Conservation (phyloP, 768 basidiomycete genomes). For the Agrocybe praecox region DNA sequence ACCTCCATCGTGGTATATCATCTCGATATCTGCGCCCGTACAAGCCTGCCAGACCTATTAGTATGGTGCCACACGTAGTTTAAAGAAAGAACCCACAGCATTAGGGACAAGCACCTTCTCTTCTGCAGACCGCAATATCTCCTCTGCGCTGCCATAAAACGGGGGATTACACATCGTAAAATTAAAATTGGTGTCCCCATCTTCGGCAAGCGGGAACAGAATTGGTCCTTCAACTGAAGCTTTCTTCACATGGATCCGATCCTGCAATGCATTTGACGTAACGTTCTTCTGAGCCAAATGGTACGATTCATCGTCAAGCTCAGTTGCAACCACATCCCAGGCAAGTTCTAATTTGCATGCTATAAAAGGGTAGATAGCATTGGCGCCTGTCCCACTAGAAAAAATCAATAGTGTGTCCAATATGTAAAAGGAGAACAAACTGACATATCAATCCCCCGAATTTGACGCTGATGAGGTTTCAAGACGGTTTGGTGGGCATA, state of each 20-base stretch:
- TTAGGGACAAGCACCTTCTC: slow-evolving; percentile 68
- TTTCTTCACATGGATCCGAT: slow-evolving; percentile 51
- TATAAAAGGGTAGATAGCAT: slow-evolving; percentile 87
- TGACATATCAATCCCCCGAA: slow-evolving; percentile 76
- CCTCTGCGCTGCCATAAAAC: slow-evolving; percentile 80
- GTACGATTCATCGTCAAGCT: slow-evolving; percentile 70
- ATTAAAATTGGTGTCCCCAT: slow-evolving; percentile 40
- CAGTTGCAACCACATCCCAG: slow-evolving; percentile 78
- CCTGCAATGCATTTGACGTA: slow-evolving; percentile 50
- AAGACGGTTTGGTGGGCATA: slow-evolving; percentile 24
- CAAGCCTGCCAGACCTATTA: slow-evolving; percentile 55
- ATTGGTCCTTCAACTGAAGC: slow-evolving; percentile 41
- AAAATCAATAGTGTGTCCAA: neutral
- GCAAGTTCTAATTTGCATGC: slow-evolving; percentile 51
- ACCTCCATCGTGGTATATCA: slow-evolving; percentile 84
- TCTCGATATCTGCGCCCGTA: slow-evolving; percentile 85
- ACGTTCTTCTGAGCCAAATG: slow-evolving; percentile 60
- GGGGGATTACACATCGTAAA: slow-evolving; percentile 98
- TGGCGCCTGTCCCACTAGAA: slow-evolving; percentile 85
- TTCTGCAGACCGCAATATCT: slow-evolving; percentile 59
- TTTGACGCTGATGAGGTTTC: slow-evolving; percentile 9
- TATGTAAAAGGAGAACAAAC: slow-evolving; percentile 19
- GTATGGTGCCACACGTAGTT: no score
- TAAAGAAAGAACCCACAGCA: slow-evolving; percentile 52
- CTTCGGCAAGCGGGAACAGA: slow-evolving; percentile 40